phyloP scores from a whole-genome alignment of 2,329 filamentous ascomycete genomes.

The Truncatella angustata region DNA sequence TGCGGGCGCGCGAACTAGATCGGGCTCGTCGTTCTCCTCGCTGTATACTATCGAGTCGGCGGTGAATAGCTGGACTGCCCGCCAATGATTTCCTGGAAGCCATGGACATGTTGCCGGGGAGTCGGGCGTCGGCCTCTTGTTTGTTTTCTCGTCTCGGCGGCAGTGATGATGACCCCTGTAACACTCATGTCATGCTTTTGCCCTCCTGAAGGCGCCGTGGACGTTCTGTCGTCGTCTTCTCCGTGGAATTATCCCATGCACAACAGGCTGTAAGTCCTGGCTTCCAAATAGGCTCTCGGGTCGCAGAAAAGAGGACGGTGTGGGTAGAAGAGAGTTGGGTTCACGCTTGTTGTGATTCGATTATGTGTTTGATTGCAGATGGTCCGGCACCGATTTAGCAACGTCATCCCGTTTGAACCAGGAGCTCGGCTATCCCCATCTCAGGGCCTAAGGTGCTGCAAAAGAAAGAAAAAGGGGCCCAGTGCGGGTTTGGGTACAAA shows the following conservation, averaged over 20 bases:
- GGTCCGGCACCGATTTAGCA: slow-evolving; percentile 8
- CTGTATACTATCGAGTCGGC: slow-evolving; percentile 43
- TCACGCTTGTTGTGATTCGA: no score
- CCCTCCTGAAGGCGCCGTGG: not conserved
- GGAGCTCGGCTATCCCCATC: no score
- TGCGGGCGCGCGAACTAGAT: slow-evolving; percentile 38
- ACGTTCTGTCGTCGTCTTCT: no score
- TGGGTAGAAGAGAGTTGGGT: no score
- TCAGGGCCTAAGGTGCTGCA: no score
- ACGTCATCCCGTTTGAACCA: slow-evolving; percentile 13
- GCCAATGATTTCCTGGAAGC: slow-evolving; percentile 47
- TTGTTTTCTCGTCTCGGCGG: not conserved
- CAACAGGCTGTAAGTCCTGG: no score
- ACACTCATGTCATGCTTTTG: not conserved
- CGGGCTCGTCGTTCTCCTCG: slow-evolving; percentile 40
- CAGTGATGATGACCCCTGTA: not conserved
- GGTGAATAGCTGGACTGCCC: slow-evolving; percentile 32
- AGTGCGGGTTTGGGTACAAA: no score
- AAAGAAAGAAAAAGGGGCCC: no score
- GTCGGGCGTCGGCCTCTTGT: not conserved
- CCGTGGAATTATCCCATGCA: no score
- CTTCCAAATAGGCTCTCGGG: no score
- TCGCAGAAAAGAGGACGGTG: no score
- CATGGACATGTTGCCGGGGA: slow-evolving; percentile 46
- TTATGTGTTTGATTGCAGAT: slow-evolving; percentile 4